Conservation (phyloP, 1,284 basidiomycete genomes). For the Cystobasidium slooffiae region DNA sequence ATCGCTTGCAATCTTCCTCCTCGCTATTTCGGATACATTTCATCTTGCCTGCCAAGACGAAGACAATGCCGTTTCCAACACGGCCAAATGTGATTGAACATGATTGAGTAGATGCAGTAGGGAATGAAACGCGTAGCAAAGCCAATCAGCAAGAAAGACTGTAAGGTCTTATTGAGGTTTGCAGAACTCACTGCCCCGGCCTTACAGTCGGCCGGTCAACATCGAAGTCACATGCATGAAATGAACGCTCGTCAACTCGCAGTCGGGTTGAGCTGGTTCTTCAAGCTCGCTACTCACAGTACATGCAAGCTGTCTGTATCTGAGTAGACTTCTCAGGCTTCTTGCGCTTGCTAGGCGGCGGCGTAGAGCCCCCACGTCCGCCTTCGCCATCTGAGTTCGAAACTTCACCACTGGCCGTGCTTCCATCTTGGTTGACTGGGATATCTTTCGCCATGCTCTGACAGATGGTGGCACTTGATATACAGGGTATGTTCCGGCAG, state of each 20-base stretch:
- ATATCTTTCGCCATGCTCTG: no score
- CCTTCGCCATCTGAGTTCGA: neutral
- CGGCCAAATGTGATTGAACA: neutral
- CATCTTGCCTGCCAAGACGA: conserved; percentile 24
- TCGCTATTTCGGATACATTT: conserved; percentile 29
- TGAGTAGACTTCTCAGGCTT: conserved; percentile 9
- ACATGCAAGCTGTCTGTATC: conserved; percentile 26
- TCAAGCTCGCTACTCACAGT: conserved; percentile 1
- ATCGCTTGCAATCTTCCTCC: conserved; percentile 28
- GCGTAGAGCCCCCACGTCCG: neutral
- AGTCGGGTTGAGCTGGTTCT: neutral
- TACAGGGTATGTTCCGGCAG: no score
- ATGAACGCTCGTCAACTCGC: neutral
- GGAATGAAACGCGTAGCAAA: neutral
- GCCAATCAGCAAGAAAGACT: neutral
- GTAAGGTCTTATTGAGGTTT: neutral
- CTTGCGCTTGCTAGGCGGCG: neutral
- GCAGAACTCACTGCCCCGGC: neutral
- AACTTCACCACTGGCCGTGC: neutral
- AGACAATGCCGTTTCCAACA: neutral
- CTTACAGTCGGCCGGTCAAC: neutral
- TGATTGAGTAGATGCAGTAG: neutral
- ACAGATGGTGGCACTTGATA: no score
- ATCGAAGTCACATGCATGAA: neutral
- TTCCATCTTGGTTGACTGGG: neutral